Evolutionary conservation across 768 basidiomycete genomes (phyloP).

Genomic region (Gymnopilus junonius): DNA sequence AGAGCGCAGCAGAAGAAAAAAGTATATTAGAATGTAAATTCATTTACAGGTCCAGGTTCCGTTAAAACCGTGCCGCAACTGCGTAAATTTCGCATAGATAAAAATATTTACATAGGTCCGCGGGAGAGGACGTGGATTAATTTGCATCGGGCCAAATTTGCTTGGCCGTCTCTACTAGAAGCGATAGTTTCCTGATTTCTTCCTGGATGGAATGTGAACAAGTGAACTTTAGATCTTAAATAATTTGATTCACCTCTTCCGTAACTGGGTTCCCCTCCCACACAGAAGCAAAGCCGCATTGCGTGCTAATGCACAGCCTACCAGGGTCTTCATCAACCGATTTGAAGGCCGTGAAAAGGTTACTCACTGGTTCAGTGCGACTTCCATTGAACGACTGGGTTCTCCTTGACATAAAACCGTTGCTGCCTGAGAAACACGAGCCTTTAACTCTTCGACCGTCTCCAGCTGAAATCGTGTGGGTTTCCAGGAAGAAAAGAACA

Average conservation of each 20-base stretch:
- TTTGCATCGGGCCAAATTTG: constrained; percentile 43
- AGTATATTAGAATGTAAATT: background rate
- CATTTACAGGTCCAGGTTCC: background rate
- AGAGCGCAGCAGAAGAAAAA: background rate
- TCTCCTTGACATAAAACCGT: constrained; percentile 48
- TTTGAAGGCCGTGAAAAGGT: background rate
- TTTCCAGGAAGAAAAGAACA: background rate
- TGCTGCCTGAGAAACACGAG: constrained; percentile 57
- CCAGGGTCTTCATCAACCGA: background rate
- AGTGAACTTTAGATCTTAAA: background rate
- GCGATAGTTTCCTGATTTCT: constrained; percentile 48
- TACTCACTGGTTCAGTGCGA: constrained; percentile 56
- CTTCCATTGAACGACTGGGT: constrained; percentile 47
- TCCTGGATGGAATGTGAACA: constrained; percentile 36
- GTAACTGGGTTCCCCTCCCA: constrained; percentile 62
- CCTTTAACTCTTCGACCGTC: constrained; percentile 49
- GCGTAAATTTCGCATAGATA: background rate
- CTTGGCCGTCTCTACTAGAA: constrained; percentile 49
- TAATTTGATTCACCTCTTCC: constrained; percentile 40
- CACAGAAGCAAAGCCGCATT: constrained; percentile 66
- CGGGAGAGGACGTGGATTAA: constrained; percentile 1
- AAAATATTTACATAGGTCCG: background rate
- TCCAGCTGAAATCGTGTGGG: constrained; percentile 44
- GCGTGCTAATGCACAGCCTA: constrained; percentile 62
- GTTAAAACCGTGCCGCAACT: constrained; percentile 3